Conservation (phyloP, 768 basidiomycete species). For the Serendipita indica region DNA sequence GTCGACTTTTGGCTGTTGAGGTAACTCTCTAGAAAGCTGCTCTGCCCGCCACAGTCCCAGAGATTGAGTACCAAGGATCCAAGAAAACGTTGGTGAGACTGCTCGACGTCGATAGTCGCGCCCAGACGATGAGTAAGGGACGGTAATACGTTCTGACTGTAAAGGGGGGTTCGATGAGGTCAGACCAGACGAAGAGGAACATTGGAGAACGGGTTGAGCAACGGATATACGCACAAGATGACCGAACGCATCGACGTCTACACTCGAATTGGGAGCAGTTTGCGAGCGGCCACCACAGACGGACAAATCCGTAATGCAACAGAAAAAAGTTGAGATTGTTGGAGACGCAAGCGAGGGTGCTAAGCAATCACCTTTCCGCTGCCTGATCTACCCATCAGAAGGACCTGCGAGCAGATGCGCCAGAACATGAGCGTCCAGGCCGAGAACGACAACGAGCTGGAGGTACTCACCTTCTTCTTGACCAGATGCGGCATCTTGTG, state of each 20-base stretch:
- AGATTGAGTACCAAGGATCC: conserved; percentile 92
- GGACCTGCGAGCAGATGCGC: conserved; percentile 42
- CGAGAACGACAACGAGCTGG: background rate
- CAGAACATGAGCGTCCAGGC: background rate
- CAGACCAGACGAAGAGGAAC: conserved; percentile 10
- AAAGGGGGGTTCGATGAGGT: background rate
- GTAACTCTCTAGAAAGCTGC: conserved; percentile 95
- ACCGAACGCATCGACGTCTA: conserved; percentile 96
- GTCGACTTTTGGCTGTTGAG: conserved; percentile 79
- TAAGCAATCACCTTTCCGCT: conserved; percentile 42
- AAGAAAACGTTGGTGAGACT: conserved; percentile 92
- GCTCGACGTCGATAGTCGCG: conserved; percentile 98
- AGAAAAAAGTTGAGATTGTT: background rate
- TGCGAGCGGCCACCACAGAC: background rate
- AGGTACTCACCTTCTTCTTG: conserved; percentile 24
- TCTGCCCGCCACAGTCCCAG: conserved; percentile 99
- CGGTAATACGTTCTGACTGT: conserved; percentile 85
- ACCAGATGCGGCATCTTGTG: background rate
- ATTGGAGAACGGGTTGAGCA: background rate
- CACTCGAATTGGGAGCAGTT: conserved; percentile 24
- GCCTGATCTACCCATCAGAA: conserved; percentile 95
- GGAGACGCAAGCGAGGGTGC: background rate
- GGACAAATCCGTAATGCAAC: background rate
- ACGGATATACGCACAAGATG: conserved; percentile 66
- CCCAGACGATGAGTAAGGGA: conserved; percentile 81